Conservation (phyloP, 345 rosid species). For the Lepidium didymum region DNA sequence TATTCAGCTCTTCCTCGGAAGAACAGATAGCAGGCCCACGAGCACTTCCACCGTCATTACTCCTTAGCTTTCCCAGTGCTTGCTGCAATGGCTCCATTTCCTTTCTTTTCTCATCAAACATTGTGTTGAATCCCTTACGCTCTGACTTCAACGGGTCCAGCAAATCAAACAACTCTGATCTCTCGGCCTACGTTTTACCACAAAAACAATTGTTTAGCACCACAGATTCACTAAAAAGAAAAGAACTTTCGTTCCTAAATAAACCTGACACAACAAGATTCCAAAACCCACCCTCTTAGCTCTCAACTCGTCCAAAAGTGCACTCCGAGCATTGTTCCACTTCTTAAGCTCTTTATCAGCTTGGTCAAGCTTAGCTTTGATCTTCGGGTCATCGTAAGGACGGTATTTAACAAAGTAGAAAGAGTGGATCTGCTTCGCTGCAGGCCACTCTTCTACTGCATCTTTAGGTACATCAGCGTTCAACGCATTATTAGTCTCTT, state of each 20-base stretch:
- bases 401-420: conserved; percentile 60
- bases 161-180: conserved; percentile 36
- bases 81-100: conserved; percentile 84
- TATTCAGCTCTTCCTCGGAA: conserved; percentile 86
- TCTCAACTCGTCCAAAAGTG: conserved; percentile 38
- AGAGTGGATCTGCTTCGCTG: conserved; percentile 45
- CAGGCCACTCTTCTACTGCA: conserved; percentile 85
- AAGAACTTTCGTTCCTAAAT: neutral
- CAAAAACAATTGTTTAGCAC: neutral
- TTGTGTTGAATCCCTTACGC: conserved; percentile 43
- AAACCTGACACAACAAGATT: neutral
- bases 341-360: conserved; percentile 54
- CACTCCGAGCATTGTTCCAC: conserved; percentile 38
- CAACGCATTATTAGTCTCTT: conserved; percentile 34
- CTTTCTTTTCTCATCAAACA: conserved; percentile 59
- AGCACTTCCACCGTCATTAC: conserved; percentile 19
- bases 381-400: conserved; percentile 49
- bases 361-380: conserved; percentile 53
- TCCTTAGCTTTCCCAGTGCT: conserved; percentile 74
- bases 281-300: conserved; percentile 52
- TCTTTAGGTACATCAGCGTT: conserved; percentile 48
- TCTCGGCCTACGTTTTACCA: conserved; percentile 29
- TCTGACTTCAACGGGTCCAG: conserved; percentile 42
- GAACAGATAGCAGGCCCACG: conserved; percentile 55
- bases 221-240: neutral